phyloP scores from a whole-genome alignment of 768 basidiomycete genomes.

The Agaricus blazei region DNA sequence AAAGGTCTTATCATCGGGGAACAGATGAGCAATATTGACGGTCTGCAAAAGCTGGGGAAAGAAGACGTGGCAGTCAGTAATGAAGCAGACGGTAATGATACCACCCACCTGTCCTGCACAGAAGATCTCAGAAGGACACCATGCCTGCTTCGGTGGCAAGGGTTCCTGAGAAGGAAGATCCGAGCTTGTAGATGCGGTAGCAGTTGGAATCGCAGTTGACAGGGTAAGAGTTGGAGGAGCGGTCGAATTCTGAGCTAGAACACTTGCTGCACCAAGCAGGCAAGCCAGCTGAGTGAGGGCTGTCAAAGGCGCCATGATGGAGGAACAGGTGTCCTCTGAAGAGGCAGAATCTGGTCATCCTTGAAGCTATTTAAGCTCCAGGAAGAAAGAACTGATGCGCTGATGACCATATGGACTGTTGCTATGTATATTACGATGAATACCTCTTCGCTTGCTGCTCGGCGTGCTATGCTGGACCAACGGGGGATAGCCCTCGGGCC shows the following conservation, averaged over 20 bases:
- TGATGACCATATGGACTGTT: too few relatives aligned
- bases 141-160: conserved; percentile 63
- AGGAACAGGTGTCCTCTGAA: neutral
- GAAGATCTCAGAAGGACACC: conserved; percentile 76
- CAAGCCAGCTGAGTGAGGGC: neutral
- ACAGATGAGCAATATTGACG: conserved; percentile 73
- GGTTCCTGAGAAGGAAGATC: conserved; percentile 61
- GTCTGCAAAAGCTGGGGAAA: conserved; percentile 69
- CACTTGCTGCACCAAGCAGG: neutral
- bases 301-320: neutral
- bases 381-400: neutral
- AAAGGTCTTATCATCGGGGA: conserved; percentile 81
- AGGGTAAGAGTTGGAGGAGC: conserved; percentile 32
- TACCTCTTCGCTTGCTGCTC: too few relatives aligned
- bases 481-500: too few relatives aligned
- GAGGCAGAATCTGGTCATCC: neutral
- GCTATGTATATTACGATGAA: too few relatives aligned
- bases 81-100: conserved; percentile 1
- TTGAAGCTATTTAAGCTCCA: neutral
- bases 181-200: conserved; percentile 47
- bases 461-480: too few relatives aligned
- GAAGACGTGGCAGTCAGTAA: conserved; percentile 10
- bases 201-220: conserved; percentile 60
- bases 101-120: conserved; percentile 68
- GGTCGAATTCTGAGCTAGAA: conserved; percentile 4